Conservation (phyloP, 768 basidiomycete genomes). For the Boletus fagicola region DNA sequence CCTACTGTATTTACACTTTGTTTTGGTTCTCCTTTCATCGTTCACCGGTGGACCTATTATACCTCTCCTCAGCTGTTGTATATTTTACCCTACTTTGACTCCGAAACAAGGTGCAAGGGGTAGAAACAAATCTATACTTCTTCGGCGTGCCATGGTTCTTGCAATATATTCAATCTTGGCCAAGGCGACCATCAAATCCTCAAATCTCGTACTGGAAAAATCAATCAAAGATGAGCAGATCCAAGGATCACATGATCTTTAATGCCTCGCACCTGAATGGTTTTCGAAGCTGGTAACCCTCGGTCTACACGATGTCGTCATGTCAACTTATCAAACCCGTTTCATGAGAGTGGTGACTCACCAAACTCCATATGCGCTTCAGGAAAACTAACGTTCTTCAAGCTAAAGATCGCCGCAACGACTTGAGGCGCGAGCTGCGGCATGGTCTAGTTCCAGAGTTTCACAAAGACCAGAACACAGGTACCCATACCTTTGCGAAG, state of each 20-base stretch:
- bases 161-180: background rate
- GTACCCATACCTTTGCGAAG: slow-evolving; percentile 16
- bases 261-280: slow-evolving; percentile 18
- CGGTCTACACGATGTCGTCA: slow-evolving; percentile 5
- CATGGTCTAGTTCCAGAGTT: slow-evolving; percentile 14
- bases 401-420: slow-evolving; percentile 44
- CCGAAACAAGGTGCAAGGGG: background rate
- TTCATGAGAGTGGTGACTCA: background rate
- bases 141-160: background rate
- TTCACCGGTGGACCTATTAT: background rate
- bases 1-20: too few species aligned
- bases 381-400: slow-evolving; percentile 35
- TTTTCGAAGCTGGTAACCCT: slow-evolving; percentile 17
- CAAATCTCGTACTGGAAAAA: slow-evolving; percentile 16
- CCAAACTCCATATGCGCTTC: slow-evolving; percentile 8
- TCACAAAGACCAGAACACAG: background rate
- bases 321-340: background rate
- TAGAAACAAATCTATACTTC: slow-evolving; percentile 2
- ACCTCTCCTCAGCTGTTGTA: background rate
- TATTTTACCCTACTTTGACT: background rate
- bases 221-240: background rate
- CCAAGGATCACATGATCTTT: background rate
- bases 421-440: slow-evolving; percentile 44
- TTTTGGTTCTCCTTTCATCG: too few species aligned
- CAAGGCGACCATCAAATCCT: slow-evolving; percentile 26